Evolutionary conservation across 108 stramenopile genomes (phyloP), one percentile per base, ranked within the genome.

Genomic region (Fragilaria crotonensis): DNA sequence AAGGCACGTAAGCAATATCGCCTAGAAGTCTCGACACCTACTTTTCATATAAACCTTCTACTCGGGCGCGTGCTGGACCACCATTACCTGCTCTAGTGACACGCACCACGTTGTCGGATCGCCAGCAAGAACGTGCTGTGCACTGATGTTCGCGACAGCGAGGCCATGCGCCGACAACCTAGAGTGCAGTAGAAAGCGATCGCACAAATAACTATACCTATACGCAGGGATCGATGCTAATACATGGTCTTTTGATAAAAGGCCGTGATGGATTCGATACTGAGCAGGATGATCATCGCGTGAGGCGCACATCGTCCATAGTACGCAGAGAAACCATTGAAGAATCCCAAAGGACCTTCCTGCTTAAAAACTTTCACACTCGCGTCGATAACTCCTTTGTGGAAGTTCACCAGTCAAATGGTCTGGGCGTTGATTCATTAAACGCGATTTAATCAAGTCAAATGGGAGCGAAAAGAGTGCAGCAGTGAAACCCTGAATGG

Each of bases 271-370:
- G 80, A 82, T 62, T 99, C 96, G 63, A 95, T 95, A 30, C 90
- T 90, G 31, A 99, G 77, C 57, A 99, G 70, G 58, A 97, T 95
- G 62, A 97, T 95, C 96, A 99, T 99, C 30, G 98, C 98, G 79
- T 99, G 98, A 23, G 98, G 98, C 23, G 97, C 98, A 68, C 96
- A 97, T 57, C 98, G 77, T 47, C 84, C 92, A 73, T 97, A 99
- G 68, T 97, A 99, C 0, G 98, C 98, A 7, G 80, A 77, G 68
- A 97, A 97, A 45, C 96, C 96, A 54, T 74, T 77, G 73, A 93
- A 99, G 55, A 99, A 94, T 41, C 96, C 93, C n/a, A 74, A 51
- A 18, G 85, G 83, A 25, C 98, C 98, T 62, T 99, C 98, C 41
- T 70, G 72, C 59, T 73, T 60, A 0, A 85, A 47, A 48, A 96